These are phyloP conservation scores for Cladosporium sp. DNA, from an alignment of 2,329 filamentous ascomycete genomes.

Conservation along the genomic window DNA sequence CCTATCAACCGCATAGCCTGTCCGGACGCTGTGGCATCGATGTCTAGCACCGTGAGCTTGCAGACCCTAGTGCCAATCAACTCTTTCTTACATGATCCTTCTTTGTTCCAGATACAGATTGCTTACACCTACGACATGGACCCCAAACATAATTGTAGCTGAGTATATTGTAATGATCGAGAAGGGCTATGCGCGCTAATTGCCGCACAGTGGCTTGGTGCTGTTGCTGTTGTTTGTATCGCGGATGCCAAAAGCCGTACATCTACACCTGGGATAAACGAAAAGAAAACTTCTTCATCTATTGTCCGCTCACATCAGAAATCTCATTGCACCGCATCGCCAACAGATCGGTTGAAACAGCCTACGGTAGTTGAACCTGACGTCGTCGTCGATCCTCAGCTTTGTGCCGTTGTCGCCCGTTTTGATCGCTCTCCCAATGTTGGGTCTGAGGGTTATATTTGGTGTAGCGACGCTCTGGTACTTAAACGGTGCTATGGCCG, in stretches of 20 bases:
- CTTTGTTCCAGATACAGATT: background rate
- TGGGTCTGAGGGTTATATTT: background rate
- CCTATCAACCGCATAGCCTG: background rate
- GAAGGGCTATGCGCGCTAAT: no score
- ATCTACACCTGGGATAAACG: background rate
- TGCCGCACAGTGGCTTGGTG: background rate
- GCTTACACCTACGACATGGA: no score
- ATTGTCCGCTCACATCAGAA: background rate
- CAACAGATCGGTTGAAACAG: background rate
- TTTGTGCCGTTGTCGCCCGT: no score
- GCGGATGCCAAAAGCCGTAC: background rate
- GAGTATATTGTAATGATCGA: no score
- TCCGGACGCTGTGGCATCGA: background rate
- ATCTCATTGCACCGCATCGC: background rate
- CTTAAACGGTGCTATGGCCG: conserved; percentile 20
- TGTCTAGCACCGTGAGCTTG: background rate
- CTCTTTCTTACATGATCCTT: background rate
- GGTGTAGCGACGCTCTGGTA: background rate
- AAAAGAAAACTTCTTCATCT: background rate
- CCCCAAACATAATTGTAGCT: no score
- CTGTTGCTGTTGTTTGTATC: background rate
- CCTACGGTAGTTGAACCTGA: background rate
- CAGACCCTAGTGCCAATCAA: background rate
- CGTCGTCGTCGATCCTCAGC: background rate
- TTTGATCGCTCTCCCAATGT: background rate